phyloP scores from a whole-genome alignment of 163 green algal species.

The Coccomyxa subellipsoidea region DNA sequence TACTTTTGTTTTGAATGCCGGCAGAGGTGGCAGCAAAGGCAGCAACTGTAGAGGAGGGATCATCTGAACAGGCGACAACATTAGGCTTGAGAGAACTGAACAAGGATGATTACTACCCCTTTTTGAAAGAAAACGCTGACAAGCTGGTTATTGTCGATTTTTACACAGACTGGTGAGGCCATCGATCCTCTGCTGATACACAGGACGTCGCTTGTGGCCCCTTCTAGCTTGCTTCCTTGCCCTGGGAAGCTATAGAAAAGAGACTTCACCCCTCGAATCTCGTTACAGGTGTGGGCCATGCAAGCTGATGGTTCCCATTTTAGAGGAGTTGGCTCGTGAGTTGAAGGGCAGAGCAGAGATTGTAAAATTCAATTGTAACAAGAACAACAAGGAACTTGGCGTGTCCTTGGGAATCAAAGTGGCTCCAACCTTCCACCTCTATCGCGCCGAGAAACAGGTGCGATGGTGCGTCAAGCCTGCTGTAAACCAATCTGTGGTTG shows the following conservation, averaged over 20 bases:
- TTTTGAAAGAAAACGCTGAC: slow-evolving; percentile 33
- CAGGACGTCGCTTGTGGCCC: no score
- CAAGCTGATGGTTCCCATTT: slow-evolving; percentile 77
- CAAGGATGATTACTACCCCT: slow-evolving; percentile 36
- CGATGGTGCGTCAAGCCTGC: no score
- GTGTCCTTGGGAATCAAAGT: slow-evolving; percentile 51
- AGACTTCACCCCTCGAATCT: no score
- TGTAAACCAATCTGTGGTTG: no score
- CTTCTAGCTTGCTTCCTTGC: no score
- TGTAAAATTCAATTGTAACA: slow-evolving; percentile 80
- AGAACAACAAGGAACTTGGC: slow-evolving; percentile 76
- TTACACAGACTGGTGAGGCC: slow-evolving; percentile 59
- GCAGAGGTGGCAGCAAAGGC: neutral
- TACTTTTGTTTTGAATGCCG: no score
- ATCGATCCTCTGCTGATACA: neutral
- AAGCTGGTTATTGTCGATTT: slow-evolving; percentile 72
- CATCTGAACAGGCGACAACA: neutral
- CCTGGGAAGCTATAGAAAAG: no score
- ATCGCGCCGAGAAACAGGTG: slow-evolving; percentile 53
- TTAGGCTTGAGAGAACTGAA: slow-evolving; percentile 39
- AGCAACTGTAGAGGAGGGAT: neutral
- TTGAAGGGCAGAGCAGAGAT: slow-evolving; percentile 28
- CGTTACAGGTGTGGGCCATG: slow-evolving; percentile 64
- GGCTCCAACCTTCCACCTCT: slow-evolving; percentile 83
- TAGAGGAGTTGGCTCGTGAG: slow-evolving; percentile 55